These are phyloP conservation scores for Choanephora cucurbitarum DNA, from an alignment of 371 early-diverging fungal species.

Conservation along the genomic window DNA sequence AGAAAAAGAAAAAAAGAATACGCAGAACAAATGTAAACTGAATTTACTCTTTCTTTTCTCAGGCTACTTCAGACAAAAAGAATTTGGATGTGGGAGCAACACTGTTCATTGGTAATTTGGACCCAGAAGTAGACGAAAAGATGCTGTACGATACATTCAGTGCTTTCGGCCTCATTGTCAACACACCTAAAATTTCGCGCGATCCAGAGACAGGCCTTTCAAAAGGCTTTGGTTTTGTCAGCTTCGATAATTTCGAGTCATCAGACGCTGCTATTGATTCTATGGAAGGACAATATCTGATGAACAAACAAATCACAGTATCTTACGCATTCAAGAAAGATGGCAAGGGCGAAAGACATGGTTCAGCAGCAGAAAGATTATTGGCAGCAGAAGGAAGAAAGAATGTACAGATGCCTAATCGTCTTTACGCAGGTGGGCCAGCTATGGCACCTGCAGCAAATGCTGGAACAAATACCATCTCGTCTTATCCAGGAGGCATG, in stretches of 20 bases:
- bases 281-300: slow-evolving; percentile 96
- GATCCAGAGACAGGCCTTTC: slow-evolving; percentile 87
- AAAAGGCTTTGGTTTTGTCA: slow-evolving; percentile 95
- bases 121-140: slow-evolving; percentile 93
- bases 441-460: slow-evolving; percentile 26
- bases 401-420: slow-evolving; percentile 69
- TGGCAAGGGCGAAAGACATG: slow-evolving; percentile 97
- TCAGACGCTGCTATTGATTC: slow-evolving; percentile 96
- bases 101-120: slow-evolving; percentile 95
- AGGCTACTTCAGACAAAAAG: slow-evolving; percentile 89
- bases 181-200: slow-evolving; percentile 87
- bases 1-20: not conserved
- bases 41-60: not conserved
- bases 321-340: slow-evolving; percentile 97
- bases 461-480: slow-evolving; percentile 13
- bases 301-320: slow-evolving; percentile 90
- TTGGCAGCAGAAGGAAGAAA: slow-evolving; percentile 92
- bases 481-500: slow-evolving; percentile 10
- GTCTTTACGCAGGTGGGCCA: slow-evolving; percentile 68
- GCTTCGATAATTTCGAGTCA: slow-evolving; percentile 93
- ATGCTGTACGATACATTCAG: slow-evolving; percentile 94
- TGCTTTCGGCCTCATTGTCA: slow-evolving; percentile 90
- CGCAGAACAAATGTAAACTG: not conserved
- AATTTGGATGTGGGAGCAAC: slow-evolving; percentile 95
- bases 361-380: slow-evolving; percentile 95